Evolutionary conservation across 2,329 filamentous ascomycete species (phyloP).

Genomic region (Aschersonia sp.): DNA sequence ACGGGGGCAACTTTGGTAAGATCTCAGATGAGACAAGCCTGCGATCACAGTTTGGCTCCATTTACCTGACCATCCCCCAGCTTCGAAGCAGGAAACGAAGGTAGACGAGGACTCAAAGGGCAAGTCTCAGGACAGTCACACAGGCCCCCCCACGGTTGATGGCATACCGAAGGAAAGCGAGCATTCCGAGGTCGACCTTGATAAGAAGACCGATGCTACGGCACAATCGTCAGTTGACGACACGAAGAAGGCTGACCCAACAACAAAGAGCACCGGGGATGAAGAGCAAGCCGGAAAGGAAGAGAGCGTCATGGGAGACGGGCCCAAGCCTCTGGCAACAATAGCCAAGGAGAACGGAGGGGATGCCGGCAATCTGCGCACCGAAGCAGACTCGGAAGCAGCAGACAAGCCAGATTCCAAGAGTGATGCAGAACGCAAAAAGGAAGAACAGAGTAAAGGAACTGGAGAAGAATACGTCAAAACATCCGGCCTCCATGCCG

Average conservation of each 20-base stretch:
- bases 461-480: constrained; percentile 44
- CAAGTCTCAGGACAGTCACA: too few relatives aligned
- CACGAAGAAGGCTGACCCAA: not conserved
- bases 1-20: constrained; percentile 58
- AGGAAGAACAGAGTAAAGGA: constrained; percentile 19
- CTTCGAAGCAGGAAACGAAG: too few relatives aligned
- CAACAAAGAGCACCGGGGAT: constrained; percentile 15
- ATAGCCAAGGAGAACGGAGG: constrained; percentile 19
- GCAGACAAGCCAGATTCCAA: not conserved
- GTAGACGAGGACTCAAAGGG: too few relatives aligned
- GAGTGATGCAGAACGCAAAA: constrained; percentile 3
- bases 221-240: not conserved
- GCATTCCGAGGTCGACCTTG: too few relatives aligned
- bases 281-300: constrained; percentile 19
- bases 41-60: not conserved
- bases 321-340: constrained; percentile 17
- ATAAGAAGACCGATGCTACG: too few relatives aligned
- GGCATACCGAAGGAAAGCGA: too few relatives aligned
- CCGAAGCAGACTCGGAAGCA: not conserved
- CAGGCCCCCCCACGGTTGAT: too few relatives aligned
- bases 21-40: not conserved
- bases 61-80: not conserved
- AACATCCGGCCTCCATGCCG: constrained; percentile 42
- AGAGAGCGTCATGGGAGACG: constrained; percentile 13
- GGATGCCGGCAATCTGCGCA: constrained; percentile 11